Conservation (phyloP, 768 basidiomycete species). For the Rhodosporidiobolus odoratus region DNA sequence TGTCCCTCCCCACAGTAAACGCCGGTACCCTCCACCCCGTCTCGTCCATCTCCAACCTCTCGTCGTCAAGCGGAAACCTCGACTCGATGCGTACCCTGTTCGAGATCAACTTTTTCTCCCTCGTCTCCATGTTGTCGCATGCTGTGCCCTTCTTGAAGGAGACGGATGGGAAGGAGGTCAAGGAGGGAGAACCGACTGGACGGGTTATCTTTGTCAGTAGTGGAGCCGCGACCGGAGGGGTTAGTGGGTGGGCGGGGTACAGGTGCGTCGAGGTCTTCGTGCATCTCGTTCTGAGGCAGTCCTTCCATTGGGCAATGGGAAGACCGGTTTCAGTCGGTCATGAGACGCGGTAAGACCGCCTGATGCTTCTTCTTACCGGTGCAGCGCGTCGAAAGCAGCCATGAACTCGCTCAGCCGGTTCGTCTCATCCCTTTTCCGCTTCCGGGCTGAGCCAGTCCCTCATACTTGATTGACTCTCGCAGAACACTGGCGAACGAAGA, state of each 20-base stretch:
- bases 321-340: too few species aligned
- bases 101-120: constrained; percentile 82
- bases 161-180: constrained; percentile 46
- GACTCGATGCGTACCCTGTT: constrained; percentile 49
- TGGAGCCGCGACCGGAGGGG: constrained; percentile 68
- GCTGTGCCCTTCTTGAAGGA: constrained; percentile 65
- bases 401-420: constrained; percentile 79
- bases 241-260: constrained; percentile 60
- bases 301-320: too few species aligned
- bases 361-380: not conserved
- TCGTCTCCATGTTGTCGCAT: constrained; percentile 63
- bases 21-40: constrained; percentile 74
- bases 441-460: not conserved
- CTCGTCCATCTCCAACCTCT: constrained; percentile 56
- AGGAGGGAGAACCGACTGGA: constrained; percentile 23
- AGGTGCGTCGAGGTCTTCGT: not conserved
- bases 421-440: not conserved
- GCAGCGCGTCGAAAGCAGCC: constrained; percentile 79
- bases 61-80: constrained; percentile 38
- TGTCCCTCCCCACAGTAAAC: constrained; percentile 58
- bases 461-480: not conserved
- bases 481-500: constrained; percentile 75
- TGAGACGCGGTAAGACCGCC: too few species aligned
- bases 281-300: not conserved
- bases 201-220: constrained; percentile 77